These are phyloP conservation scores for Colletotrichum sansevieriae DNA, from an alignment of 2,329 filamentous ascomycete species.

Conservation along the genomic window DNA sequence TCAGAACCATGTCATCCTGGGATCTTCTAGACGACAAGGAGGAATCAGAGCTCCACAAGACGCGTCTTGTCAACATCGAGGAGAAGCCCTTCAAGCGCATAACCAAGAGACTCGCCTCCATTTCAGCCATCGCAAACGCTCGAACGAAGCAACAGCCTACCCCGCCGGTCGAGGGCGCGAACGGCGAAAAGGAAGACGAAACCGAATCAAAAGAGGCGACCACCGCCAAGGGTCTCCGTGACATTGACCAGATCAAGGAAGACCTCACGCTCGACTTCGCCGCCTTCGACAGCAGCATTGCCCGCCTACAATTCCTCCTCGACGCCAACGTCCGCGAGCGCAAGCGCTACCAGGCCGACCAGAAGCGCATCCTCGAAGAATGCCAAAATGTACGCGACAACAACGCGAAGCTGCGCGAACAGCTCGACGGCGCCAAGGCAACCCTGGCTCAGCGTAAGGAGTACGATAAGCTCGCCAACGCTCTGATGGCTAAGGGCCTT, in stretches of 20 bases:
- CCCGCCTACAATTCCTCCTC: conserved; percentile 88
- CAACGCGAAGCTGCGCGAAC: conserved; percentile 78
- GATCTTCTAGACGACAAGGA: conserved; percentile 79
- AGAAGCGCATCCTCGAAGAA: conserved; percentile 81
- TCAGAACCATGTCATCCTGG: conserved; percentile 62
- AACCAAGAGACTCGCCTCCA: conserved; percentile 81
- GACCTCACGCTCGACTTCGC: conserved; percentile 91
- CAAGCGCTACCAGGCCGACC: conserved; percentile 84
- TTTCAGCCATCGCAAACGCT: conserved; percentile 72
- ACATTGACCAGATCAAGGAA: conserved; percentile 79
- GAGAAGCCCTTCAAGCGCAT: conserved; percentile 93
- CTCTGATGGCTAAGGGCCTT: conserved; percentile 66
- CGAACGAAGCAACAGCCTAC: conserved; percentile 70
- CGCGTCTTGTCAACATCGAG: conserved; percentile 88
- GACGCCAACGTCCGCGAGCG: conserved; percentile 87
- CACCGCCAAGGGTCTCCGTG: conserved; percentile 60
- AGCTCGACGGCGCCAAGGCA: conserved; percentile 81
- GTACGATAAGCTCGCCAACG: conserved; percentile 89
- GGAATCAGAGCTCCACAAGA: conserved; percentile 88
- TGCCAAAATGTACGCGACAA: conserved; percentile 83
- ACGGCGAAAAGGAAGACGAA: conserved; percentile 46
- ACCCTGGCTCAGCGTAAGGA: conserved; percentile 83
- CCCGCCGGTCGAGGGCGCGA: conserved; percentile 71
- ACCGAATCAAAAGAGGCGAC: conserved; percentile 41
- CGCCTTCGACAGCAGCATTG: conserved; percentile 86